Percentiles rank a stretch among this genome's conserved stretches.
Evolutionary conservation across 495 filamentous ascomycete species (phyloP).

Genomic region (Neurospora intermedia): DNA sequence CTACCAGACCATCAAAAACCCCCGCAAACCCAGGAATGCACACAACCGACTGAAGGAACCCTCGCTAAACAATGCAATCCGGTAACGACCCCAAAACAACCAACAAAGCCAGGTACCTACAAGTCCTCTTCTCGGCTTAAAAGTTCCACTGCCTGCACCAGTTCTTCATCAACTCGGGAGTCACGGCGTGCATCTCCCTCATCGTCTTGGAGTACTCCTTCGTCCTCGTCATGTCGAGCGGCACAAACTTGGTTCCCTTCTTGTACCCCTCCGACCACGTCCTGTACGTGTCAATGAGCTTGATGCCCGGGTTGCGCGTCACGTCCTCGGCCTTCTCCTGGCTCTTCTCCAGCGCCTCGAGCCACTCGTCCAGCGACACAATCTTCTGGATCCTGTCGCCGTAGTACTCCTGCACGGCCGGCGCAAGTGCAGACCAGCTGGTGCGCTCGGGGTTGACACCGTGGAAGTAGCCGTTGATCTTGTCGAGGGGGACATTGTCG

Average conservation of each 20-base stretch:
- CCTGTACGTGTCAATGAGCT: slow-evolving; percentile 35
- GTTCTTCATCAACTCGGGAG: slow-evolving; percentile 31
- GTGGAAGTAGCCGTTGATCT: slow-evolving; percentile 37
- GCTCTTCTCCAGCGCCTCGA: slow-evolving; percentile 27
- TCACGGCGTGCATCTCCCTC: slow-evolving; percentile 25
- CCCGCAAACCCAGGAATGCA: too few species aligned
- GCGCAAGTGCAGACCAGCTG: slow-evolving; percentile 26
- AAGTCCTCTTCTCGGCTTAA: neutral
- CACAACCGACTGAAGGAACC: too few species aligned
- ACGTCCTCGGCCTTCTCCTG: slow-evolving; percentile 18
- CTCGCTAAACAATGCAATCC: too few species aligned
- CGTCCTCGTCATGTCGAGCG: slow-evolving; percentile 22
- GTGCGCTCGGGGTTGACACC: slow-evolving; percentile 32
- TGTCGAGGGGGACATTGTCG: slow-evolving; percentile 10
- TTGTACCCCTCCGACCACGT: slow-evolving; percentile 11
- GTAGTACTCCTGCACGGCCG: slow-evolving; percentile 26
- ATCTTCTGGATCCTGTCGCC: slow-evolving; percentile 24
- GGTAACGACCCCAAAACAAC: too few species aligned
- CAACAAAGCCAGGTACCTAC: too few species aligned
- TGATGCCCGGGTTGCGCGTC: slow-evolving; percentile 31
- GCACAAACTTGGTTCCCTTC: slow-evolving; percentile 13
- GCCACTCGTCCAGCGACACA: slow-evolving; percentile 32
- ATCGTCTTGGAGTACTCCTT: slow-evolving; percentile 26
- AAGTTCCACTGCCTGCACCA: slow-evolving; percentile 43
- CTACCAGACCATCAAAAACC: too few species aligned